Evolutionary conservation across 208 protist genomes (phyloP), one percentile per base, ranked within the genome.

Genomic region (Trypanosoma melophagium): DNA sequence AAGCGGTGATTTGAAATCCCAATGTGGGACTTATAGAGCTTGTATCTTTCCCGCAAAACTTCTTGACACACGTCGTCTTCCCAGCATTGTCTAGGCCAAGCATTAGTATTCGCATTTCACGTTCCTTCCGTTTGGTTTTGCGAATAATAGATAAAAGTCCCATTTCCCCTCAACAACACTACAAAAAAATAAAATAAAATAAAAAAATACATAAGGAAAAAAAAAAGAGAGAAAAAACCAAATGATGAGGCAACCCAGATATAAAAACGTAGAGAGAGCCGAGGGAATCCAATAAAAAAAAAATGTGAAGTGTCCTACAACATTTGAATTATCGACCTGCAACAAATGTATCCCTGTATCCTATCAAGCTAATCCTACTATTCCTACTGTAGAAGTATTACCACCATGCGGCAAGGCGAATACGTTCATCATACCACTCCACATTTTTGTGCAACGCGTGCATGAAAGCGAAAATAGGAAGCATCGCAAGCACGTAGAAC

Each of bases 1-100:
- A 85, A 10, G 98, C 98, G 31, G 98, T 97, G 65, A 99, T 99
- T 76, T 99, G 99, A 76, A 99, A 99, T 12, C 99, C 99, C 1
- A 99, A 70, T 7, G 99, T 99, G 0, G 99, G 98, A 52, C 89
- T 95, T 65, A 99, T 99, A 7, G 79, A 90, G 67, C 93, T 94
- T 13, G 99, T 99, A 70, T 98, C 96, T 72, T 99, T 98, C 14
- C 97, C 97, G 69, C 98, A 99, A 77, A 99, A 98, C 69, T 97
- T 94, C 73, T 99, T 99, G 22, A 99, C 84, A 50, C 99, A 98
- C 0, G 98, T 99, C 3, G 99, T 99, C 79, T 99, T 99, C 21
- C 99, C 99, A 0, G 94, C 94, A 67, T 97, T 97, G 72, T 97
- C 94, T 21, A 97, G 80, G 22, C 94, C 94, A 62, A 99, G 84